Base-by-base conservation (phyloP, 2,329 filamentous ascomycete species). In the Magnaporthales sp. region DNA sequence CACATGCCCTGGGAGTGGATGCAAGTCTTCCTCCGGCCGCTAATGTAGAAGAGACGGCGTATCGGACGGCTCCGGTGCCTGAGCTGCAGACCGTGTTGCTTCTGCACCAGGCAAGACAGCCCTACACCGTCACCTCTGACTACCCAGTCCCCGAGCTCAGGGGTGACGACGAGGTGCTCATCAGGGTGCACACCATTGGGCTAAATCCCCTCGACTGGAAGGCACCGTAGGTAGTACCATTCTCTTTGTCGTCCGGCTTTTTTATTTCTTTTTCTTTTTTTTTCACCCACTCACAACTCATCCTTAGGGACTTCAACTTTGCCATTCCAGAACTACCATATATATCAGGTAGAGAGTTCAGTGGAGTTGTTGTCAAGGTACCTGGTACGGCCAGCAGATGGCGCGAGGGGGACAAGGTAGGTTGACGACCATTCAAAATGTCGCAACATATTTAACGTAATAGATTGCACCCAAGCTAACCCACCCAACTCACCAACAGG, bases 401-500 rank as follows among this genome's bases (percentile, higher is more conserved):
- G 32, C 32, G 32, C 7, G 2, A 46, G 19, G 32, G 32, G 5
- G 32, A 46, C 32, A 46, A 46, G 32, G 32, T 15, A 46, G 19
- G 32, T 7, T 6, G 32, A 4, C 32, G 32, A 46, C 32, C 6
- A 15, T 19, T n/a, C n/a, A n/a, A 46, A 1, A 19, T 19, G 32
- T 19, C 13, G n/a, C 15, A 46, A 46, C 13, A 46, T n/a, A 15
- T 38, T 13, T 13, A 31, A n/a, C 15, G 32, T 46, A 46, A 4
- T 15, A 15, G 15, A 46, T 32, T 8, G 11, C 32, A 19, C 56
- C 10, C 22, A 8, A 60, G 22, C 24, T 26, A 24, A 26, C 51
- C 24, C 4, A 22, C 64, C 67, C 24, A 70, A 72, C 9, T 67
- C 2, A 2, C 24, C 4, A 54, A 54, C 81, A 80, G 76, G 80